phyloP scores from a whole-genome alignment of 2,329 filamentous ascomycete species.

The Diplodia intermedia region DNA sequence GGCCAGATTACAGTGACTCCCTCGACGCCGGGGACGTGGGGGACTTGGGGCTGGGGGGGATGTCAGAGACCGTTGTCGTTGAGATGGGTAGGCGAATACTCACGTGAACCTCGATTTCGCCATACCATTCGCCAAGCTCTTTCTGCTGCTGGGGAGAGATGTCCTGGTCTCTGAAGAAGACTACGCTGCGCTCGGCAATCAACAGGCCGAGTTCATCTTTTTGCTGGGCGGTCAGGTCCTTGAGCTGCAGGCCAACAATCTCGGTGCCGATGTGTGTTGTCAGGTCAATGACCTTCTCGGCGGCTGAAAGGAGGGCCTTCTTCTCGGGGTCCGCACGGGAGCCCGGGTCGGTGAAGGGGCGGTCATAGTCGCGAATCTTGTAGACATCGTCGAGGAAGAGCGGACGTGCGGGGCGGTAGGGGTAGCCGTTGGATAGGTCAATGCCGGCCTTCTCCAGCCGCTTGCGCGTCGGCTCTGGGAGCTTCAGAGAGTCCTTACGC shows the following conservation, averaged over 20 bases:
- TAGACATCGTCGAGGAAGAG: constrained; percentile 74
- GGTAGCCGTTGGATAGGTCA: constrained; percentile 73
- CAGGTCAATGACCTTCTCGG: constrained; percentile 68
- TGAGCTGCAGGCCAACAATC: constrained; percentile 68
- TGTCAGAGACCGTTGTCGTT: not conserved
- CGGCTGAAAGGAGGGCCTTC: constrained; percentile 65
- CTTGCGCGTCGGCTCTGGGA: constrained; percentile 64
- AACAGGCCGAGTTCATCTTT: constrained; percentile 68
- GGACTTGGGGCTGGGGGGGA: constrained; percentile 66
- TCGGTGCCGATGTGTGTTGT: constrained; percentile 70
- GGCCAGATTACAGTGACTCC: constrained; percentile 70
- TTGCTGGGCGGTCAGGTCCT: constrained; percentile 65
- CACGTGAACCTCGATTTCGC: constrained; percentile 73
- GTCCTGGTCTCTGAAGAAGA: constrained; percentile 69
- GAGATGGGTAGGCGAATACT: constrained; percentile 37
- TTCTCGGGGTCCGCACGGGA: constrained; percentile 70
- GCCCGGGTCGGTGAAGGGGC: constrained; percentile 65
- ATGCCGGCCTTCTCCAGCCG: constrained; percentile 72
- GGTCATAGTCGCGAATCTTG: constrained; percentile 66
- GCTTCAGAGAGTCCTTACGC: constrained; percentile 67
- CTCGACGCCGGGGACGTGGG: constrained; percentile 70
- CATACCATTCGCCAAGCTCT: constrained; percentile 65
- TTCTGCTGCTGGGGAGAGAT: constrained; percentile 36
- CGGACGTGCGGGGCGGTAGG: constrained; percentile 71
- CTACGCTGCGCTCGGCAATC: constrained; percentile 69